Evolutionary conservation across 257 asterid genomes (phyloP).

Genomic region (Solanum dulcamara): DNA sequence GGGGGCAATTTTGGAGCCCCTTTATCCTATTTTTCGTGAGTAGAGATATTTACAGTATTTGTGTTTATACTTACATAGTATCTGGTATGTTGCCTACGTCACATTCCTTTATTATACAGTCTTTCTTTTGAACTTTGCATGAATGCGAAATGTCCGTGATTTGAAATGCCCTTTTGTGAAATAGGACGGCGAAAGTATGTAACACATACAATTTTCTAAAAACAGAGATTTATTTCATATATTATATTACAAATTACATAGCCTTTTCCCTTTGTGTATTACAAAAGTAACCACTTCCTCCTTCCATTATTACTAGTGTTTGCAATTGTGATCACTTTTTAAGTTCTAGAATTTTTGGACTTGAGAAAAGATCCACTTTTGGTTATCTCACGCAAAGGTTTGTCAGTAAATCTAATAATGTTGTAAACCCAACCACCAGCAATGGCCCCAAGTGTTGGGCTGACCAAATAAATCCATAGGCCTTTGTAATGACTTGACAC

Average conservation of each 20-base stretch:
- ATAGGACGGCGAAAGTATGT: not conserved
- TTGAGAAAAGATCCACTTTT: constrained; percentile 58
- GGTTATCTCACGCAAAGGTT: constrained; percentile 65
- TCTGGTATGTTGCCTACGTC: rapidly evolving
- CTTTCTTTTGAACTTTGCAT: not conserved
- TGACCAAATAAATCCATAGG: constrained; percentile 61
- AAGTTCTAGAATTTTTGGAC: not conserved
- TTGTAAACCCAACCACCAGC: constrained; percentile 87
- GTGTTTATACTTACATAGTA: no score
- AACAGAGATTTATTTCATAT: not conserved
- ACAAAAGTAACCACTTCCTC: not conserved
- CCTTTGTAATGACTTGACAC: constrained; percentile 42
- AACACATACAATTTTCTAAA: not conserved
- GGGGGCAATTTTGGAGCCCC: not conserved
- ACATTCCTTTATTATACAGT: not conserved
- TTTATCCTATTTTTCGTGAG: no score
- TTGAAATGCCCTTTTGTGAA: rapidly evolving
- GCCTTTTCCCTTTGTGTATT: not conserved
- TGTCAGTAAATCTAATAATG: constrained; percentile 55
- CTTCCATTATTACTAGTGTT: not conserved
- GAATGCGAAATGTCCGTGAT: not conserved
- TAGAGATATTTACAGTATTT: not conserved
- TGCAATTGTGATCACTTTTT: not conserved
- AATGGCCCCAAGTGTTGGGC: constrained; percentile 69
- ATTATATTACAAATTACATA: not conserved